phyloP scores from a whole-genome alignment of 306 rosid genomes.

The Nissolia schottii region DNA sequence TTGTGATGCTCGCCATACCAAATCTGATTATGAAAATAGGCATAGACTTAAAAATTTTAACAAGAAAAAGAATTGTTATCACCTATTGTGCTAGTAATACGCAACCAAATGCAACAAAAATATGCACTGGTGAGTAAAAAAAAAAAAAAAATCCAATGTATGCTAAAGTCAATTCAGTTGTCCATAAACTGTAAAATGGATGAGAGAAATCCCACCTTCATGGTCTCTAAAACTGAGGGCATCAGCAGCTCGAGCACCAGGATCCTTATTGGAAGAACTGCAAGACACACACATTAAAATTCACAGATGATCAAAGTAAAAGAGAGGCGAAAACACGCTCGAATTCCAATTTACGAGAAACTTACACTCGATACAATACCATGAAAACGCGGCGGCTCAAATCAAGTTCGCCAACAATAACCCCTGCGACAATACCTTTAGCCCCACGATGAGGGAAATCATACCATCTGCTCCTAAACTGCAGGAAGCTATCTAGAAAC shows the following conservation, averaged over 20 bases:
- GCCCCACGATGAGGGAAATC: conserved; percentile 84
- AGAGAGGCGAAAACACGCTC: background rate
- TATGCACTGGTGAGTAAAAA: background rate
- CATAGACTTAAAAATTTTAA: background rate
- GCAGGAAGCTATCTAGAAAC: conserved; percentile 81
- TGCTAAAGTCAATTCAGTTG: background rate
- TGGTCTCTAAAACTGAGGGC: conserved; percentile 72
- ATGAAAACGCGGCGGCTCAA: conserved; percentile 85
- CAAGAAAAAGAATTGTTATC: background rate
- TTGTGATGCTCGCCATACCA: background rate
- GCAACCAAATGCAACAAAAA: background rate
- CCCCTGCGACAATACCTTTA: conserved; percentile 78
- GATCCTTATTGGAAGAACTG: conserved; percentile 92
- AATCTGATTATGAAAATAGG: background rate
- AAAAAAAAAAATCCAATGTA: background rate
- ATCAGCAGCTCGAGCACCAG: conserved; percentile 72
- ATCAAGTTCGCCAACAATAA: conserved; percentile 84
- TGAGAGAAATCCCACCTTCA: conserved; percentile 57
- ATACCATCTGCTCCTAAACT: conserved; percentile 93
- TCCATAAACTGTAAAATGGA: conserved; percentile 16
- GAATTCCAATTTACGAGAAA: conserved; percentile 22
- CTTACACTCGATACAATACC: conserved; percentile 94
- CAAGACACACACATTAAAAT: conserved; percentile 18
- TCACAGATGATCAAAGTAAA: background rate
- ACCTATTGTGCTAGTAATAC: background rate